Evolutionary conservation across 257 asterid species (phyloP).

Genomic region (Rauvolfia tetraphylla): DNA sequence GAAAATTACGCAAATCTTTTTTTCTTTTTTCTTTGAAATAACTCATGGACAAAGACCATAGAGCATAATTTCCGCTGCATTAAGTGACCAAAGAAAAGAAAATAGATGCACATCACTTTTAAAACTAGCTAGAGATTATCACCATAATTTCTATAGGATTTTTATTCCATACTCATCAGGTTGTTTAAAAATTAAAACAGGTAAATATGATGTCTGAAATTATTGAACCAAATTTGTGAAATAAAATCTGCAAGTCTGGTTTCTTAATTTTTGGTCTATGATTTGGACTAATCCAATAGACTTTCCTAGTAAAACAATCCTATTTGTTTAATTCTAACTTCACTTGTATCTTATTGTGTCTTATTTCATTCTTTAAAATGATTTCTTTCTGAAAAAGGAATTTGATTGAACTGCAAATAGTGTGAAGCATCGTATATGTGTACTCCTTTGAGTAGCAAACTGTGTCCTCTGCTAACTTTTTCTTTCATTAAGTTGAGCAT

Average conservation of each 20-base stretch:
- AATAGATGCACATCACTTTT: not conserved
- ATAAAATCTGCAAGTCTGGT: not conserved
- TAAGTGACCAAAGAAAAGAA: not conserved
- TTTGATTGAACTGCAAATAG: not conserved
- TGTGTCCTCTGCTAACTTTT: not conserved
- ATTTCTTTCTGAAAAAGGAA: not conserved
- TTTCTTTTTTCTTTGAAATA: not conserved
- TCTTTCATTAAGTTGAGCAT: not conserved
- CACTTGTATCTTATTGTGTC: not conserved
- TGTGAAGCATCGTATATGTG: not conserved
- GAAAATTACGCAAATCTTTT: not conserved
- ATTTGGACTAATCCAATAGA: not conserved
- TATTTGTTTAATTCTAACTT: not conserved
- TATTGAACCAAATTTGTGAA: not conserved
- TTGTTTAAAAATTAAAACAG: no score
- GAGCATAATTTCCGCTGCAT: not conserved
- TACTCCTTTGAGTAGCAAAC: not conserved
- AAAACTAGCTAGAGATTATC: not conserved
- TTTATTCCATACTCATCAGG: not conserved
- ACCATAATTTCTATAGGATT: not conserved
- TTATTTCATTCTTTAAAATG: not conserved
- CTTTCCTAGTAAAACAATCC: not conserved
- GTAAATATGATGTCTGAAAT: not conserved
- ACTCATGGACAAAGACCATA: not conserved
- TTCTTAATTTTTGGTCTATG: not conserved